phyloP scores from a whole-genome alignment of 371 early-diverging fungal species.

The Globomyces sp. region DNA sequence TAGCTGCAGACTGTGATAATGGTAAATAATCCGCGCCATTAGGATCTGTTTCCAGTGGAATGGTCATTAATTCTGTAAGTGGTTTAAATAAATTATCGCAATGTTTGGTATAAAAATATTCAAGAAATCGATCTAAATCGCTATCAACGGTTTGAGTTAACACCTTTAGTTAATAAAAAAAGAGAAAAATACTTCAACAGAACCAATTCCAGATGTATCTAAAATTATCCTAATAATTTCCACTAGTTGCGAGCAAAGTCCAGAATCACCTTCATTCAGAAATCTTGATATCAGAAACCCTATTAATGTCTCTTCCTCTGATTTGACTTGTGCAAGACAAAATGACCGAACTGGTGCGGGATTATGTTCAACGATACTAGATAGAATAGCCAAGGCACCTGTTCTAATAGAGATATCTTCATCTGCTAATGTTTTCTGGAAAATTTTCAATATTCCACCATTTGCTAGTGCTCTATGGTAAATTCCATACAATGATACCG shows the following conservation, averaged over 20 bases:
- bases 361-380: conserved; percentile 76
- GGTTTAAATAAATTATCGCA: conserved; percentile 58
- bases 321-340: conserved; percentile 59
- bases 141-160: conserved; percentile 33
- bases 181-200: conserved; percentile 25
- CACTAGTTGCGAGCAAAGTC: conserved; percentile 65
- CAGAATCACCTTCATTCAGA: conserved; percentile 56
- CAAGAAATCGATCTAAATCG: conserved; percentile 72
- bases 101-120: conserved; percentile 69
- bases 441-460: conserved; percentile 72
- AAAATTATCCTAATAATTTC: conserved; percentile 72
- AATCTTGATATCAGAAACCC: conserved; percentile 64
- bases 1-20: conserved; percentile 17
- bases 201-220: conserved; percentile 54
- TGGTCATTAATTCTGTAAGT: conserved; percentile 33
- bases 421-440: conserved; percentile 63
- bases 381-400: conserved; percentile 66
- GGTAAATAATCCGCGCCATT: conserved; percentile 19
- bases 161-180: not conserved
- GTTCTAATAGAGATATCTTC: conserved; percentile 51
- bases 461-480: conserved; percentile 21
- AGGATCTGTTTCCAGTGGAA: conserved; percentile 28
- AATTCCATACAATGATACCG: conserved; percentile 23
- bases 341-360: conserved; percentile 69
- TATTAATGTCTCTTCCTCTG: conserved; percentile 52